Base-by-base conservation (phyloP, 2,329 filamentous ascomycete genomes). In the Myriosclerotinia duriaeana region DNA sequence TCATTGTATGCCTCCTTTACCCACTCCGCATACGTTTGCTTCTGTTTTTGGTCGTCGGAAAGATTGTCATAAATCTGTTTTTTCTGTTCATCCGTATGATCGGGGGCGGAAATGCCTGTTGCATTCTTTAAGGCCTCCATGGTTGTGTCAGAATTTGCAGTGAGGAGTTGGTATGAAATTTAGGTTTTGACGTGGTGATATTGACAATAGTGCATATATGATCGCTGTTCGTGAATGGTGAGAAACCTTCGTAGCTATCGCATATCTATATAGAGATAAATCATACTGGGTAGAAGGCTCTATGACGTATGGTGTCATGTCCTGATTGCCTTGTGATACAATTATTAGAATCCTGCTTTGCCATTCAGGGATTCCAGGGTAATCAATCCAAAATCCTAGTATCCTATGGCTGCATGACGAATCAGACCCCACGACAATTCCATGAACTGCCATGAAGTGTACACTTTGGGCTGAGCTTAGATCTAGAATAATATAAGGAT, bases 1-100 rank as follows among this genome's bases (percentile, higher is more conserved):
- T 84, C 78, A 79, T 90, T 87, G 81, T 91, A 92, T 61, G 84
- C 86, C 66, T 87, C 78, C 75, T 83, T 65, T 15, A 83, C 77
- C 83, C 84, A 87, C 72, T 89, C 85, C 76, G 82, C 80, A 67
- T 72, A 72, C 17, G 69, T 70, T 69, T 73, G 67, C 38, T 72
- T 71, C 66, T 70, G 20, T 56, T 65, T 69, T 58, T 72, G 67
- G 3, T 69, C 68, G 1, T 65, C 67, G 1, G 69, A 62, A n/a
- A 72, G 70, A 22, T 60, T 66, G 42, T 71, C 59, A 34, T 71
- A 70, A 15, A 67, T 44, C 55, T 68, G 56, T 36, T 69, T 61
- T 36, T 69, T 72, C 44, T 72, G 69, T 38, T 69, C 68, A n/a
- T 72, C 67, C 3, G 69, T 70, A 7, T 63, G 65, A n/a, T 66